Base-by-base conservation (phyloP, 306 rosid genomes). In the Castanea sativa region DNA sequence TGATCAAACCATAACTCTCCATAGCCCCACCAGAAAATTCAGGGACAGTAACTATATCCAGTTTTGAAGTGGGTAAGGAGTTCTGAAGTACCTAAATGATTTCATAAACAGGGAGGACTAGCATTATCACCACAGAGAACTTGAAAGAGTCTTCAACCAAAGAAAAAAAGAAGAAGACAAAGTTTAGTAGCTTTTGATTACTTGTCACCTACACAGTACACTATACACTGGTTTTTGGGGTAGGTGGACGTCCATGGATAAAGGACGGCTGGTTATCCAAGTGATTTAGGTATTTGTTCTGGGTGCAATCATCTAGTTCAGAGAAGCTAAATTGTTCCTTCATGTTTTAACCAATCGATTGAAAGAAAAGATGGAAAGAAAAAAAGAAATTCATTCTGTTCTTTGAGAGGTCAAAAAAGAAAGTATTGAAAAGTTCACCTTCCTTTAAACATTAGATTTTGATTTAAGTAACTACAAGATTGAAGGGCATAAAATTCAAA, bases 1-100 rank as follows among this genome's bases (percentile, higher is more conserved):
- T 55, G 63, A 89, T 83, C 80, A 88, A 86, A 78, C 93, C 93
- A 74, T 89, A 88, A 73, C 88, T 91, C 82, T 91, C 92, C 93
- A 91, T 89, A 20, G 93, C 93, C 38, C 90, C 93, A 43, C 32
- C 89, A 69, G 81, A 5, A 88, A 91, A 89, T 52, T 89, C 89
- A 73, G 93, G 89, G 55, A 86, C 83, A 0, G 84, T 91, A 61
- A 88, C 92, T 78, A 91, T 83, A 82, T 89, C 97, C 23, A 91
- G 84, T 77, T 88, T 89, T 33, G 88, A 27, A 89, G 91, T 0
- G 90, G 76, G 78, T 76, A 88, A 18, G 88, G 83, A 73, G 76
- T 77, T 41, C 1, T 1, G 27, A 91, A 88, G 85, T 91, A 91
- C 85, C 93, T 87, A 60, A 45, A 20, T 57, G 69, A 63, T 55